Percentiles rank a stretch among this genome's conserved stretches.
Conservation (phyloP, 768 basidiomycete genomes). For the Leccinellum rugosiceps region DNA sequence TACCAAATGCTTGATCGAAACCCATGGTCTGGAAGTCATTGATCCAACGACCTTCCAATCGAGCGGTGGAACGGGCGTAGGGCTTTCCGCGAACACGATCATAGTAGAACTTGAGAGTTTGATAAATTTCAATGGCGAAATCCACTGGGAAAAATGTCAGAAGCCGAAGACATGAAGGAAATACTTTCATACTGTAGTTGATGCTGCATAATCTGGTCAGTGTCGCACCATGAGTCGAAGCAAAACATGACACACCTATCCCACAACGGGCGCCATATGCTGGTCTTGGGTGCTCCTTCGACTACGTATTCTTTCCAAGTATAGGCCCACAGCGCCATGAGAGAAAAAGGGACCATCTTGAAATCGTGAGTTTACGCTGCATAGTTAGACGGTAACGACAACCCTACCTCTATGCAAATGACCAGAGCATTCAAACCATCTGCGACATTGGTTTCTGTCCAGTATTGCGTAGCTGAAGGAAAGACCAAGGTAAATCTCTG, state of each 20-base stretch:
- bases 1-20: slow-evolving; percentile 40
- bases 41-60: slow-evolving; percentile 17
- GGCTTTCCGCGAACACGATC: slow-evolving; percentile 36
- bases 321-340: slow-evolving; percentile 84
- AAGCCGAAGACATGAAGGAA: background rate
- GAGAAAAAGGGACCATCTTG: slow-evolving; percentile 81
- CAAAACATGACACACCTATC: slow-evolving; percentile 40
- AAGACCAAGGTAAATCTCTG: background rate
- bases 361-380: slow-evolving; percentile 3
- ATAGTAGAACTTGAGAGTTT: slow-evolving; percentile 61
- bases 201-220: slow-evolving; percentile 31
- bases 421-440: slow-evolving; percentile 81
- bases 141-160: slow-evolving; percentile 45
- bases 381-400: background rate
- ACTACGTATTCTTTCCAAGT: slow-evolving; percentile 60
- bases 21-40: slow-evolving; percentile 26
- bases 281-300: slow-evolving; percentile 42
- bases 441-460: slow-evolving; percentile 81
- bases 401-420: slow-evolving; percentile 74
- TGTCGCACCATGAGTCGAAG: background rate
- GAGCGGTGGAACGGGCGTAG: slow-evolving; percentile 17
- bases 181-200: slow-evolving; percentile 40
- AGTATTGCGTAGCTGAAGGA: slow-evolving; percentile 66
- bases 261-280: slow-evolving; percentile 68
- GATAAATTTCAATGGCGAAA: slow-evolving; percentile 60